Evolutionary conservation across 2,329 filamentous ascomycete species (phyloP).

Genomic region (Capronia americana): DNA sequence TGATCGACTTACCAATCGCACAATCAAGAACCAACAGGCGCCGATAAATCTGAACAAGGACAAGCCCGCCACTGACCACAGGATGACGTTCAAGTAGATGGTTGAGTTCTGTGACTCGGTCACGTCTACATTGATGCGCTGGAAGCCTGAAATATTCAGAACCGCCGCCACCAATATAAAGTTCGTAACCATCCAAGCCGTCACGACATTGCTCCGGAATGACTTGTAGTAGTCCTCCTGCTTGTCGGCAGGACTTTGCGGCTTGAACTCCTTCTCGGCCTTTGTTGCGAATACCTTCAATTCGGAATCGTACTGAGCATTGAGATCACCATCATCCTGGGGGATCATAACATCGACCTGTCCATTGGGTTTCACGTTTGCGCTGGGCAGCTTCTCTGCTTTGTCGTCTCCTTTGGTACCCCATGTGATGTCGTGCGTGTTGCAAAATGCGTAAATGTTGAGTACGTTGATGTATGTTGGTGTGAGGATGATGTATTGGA

Average conservation of each 20-base stretch:
- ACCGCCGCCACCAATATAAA: constrained; percentile 87
- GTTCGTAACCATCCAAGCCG: constrained; percentile 97
- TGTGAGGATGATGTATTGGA: constrained; percentile 93
- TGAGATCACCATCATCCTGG: constrained; percentile 91
- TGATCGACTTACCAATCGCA: constrained; percentile 74
- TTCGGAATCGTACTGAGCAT: constrained; percentile 92
- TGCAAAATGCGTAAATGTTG: constrained; percentile 99
- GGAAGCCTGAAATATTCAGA: constrained; percentile 81
- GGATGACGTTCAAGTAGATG: constrained; percentile 83
- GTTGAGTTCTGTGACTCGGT: constrained; percentile 63
- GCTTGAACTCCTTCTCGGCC: constrained; percentile 68
- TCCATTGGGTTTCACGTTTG: constrained; percentile 88
- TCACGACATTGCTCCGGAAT: constrained; percentile 87
- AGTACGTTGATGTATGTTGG: constrained; percentile 98
- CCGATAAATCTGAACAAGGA: constrained; percentile 87
- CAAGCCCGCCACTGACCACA: constrained; percentile 87
- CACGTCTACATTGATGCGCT: constrained; percentile 61
- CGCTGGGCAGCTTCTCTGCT: constrained; percentile 84
- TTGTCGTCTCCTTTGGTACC: constrained; percentile 98
- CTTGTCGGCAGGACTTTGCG: constrained; percentile 67
- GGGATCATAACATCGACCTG: constrained; percentile 88
- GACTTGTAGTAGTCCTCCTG: constrained; percentile 99
- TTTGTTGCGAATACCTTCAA: constrained; percentile 76
- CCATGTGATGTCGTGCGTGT: constrained; percentile 97
- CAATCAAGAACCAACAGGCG: constrained; percentile 89